Conservation (phyloP, 371 early-diverging fungal species). For the Gilbertella persicaria region DNA sequence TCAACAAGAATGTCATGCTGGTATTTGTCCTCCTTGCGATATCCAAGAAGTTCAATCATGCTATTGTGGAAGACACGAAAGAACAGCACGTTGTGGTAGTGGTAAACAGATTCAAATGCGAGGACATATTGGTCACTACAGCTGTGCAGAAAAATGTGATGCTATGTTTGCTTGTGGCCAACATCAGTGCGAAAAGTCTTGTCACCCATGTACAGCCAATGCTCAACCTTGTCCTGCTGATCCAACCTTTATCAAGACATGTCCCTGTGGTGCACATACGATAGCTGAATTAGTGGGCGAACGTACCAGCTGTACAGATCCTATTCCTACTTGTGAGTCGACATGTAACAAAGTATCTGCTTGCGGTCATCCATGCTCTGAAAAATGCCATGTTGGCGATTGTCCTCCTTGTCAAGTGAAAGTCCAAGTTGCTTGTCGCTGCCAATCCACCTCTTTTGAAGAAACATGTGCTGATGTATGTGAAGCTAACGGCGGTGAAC, state of each 20-base stretch:
- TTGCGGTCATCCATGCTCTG: constrained; percentile 78
- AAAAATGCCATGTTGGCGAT: constrained; percentile 72
- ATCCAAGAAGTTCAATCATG: constrained; percentile 60
- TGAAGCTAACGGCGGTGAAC: constrained; percentile 43
- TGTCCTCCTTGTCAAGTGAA: constrained; percentile 68
- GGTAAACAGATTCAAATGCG: constrained; percentile 41
- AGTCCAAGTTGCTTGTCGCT: constrained; percentile 63
- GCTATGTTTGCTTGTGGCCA: constrained; percentile 68
- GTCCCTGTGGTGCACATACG: constrained; percentile 81
- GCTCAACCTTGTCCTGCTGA: constrained; percentile 70
- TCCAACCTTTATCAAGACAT: constrained; percentile 62
- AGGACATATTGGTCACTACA: constrained; percentile 57
- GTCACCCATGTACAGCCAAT: constrained; percentile 65
- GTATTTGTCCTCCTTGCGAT: constrained; percentile 69
- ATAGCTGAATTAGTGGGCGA: constrained; percentile 30
- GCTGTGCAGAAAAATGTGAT: constrained; percentile 63
- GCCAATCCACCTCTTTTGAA: constrained; percentile 56
- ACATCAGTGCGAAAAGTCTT: constrained; percentile 75
- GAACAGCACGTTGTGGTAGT: constrained; percentile 61
- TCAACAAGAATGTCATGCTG: constrained; percentile 65
- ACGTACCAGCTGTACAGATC: constrained; percentile 70
- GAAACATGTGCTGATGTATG: constrained; percentile 52
- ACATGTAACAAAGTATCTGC: constrained; percentile 64
- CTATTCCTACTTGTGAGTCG: constrained; percentile 75
- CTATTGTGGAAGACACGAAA: constrained; percentile 70